Conservation (phyloP, 129 eudicot species). For the Saposhnikovia divaricata region DNA sequence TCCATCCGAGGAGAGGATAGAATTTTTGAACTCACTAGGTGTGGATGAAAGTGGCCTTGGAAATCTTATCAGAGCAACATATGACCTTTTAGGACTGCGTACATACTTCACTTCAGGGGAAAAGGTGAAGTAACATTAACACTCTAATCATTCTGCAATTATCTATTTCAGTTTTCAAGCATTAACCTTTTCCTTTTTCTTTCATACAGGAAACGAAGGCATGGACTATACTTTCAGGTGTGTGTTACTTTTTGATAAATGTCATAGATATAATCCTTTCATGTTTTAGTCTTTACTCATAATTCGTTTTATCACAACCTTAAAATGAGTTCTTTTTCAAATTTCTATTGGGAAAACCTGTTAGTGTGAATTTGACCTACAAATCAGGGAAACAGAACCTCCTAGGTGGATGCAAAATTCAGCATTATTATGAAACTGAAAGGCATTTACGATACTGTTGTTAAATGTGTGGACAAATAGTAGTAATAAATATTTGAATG, state of each 20-base stretch:
- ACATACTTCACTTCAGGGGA: conserved; percentile 97
- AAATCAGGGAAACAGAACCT: background rate
- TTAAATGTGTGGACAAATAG: background rate
- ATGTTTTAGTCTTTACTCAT: background rate
- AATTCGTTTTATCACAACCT: background rate
- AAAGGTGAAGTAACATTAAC: conserved; percentile 40
- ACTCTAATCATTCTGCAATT: background rate
- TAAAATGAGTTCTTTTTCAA: background rate
- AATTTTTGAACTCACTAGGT: conserved; percentile 81
- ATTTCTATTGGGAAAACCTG: background rate
- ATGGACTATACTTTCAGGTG: conserved; percentile 96
- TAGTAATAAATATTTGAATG: background rate
- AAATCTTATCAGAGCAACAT: conserved; percentile 91
- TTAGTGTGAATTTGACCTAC: background rate
- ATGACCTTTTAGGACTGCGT: conserved; percentile 79
- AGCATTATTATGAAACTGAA: background rate
- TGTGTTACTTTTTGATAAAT: conserved; percentile 8
- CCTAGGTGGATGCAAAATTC: conserved; percentile 2
- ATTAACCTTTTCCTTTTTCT: conserved; percentile 4
- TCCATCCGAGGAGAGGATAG: conserved; percentile 79
- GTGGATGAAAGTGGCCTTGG: conserved; percentile 93
- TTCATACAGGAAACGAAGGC: conserved; percentile 81
- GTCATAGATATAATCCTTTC: background rate
- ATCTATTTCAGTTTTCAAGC: background rate
- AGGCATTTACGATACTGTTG: background rate